Percentiles rank a stretch among this genome's conserved stretches.
phyloP scores from a whole-genome alignment of 1,139 yeast species.

The Hyphopichia burtonii region DNA sequence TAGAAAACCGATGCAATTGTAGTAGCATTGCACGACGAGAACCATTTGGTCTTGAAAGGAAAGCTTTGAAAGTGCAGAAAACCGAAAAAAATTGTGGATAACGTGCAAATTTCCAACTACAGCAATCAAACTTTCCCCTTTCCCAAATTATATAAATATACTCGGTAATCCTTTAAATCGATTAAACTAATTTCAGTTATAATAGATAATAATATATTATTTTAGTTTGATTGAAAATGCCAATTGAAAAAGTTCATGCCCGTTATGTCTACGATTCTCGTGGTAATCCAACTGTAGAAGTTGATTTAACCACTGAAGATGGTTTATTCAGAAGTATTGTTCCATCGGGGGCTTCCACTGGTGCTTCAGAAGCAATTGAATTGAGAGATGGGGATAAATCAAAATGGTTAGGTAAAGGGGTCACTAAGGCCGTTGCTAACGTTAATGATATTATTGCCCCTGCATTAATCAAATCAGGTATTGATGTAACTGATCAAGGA shows the following conservation, averaged over 20 bases:
- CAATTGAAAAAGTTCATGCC: conserved; percentile 59
- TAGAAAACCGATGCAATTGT: too few species aligned
- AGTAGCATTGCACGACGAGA: too few species aligned
- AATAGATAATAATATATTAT: too few species aligned
- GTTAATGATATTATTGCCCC: conserved; percentile 83
- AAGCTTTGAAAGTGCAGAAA: neutral
- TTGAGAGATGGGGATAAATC: conserved; percentile 86
- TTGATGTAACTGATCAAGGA: conserved; percentile 71
- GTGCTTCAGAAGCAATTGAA: conserved; percentile 86
- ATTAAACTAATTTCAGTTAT: too few species aligned
- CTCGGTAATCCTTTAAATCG: too few species aligned
- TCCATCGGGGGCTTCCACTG: conserved; percentile 92
- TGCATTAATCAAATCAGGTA: conserved; percentile 63
- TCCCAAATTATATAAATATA: too few species aligned
- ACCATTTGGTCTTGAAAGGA: too few species aligned
- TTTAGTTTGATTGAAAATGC: too few species aligned
- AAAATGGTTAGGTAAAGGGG: conserved; percentile 92
- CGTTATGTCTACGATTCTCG: conserved; percentile 93
- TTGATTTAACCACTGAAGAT: conserved; percentile 74
- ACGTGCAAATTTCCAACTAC: neutral
- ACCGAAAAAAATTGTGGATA: neutral
- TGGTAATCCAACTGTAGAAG: conserved; percentile 95
- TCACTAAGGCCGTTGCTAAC: conserved; percentile 78
- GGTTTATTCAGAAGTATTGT: conserved; percentile 85
- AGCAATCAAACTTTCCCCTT: neutral